Evolutionary conservation across 192 early-diverging fungal species (phyloP), one percentile per base, ranked within the genome.

Genomic region (Helicostylum pulchrum): DNA sequence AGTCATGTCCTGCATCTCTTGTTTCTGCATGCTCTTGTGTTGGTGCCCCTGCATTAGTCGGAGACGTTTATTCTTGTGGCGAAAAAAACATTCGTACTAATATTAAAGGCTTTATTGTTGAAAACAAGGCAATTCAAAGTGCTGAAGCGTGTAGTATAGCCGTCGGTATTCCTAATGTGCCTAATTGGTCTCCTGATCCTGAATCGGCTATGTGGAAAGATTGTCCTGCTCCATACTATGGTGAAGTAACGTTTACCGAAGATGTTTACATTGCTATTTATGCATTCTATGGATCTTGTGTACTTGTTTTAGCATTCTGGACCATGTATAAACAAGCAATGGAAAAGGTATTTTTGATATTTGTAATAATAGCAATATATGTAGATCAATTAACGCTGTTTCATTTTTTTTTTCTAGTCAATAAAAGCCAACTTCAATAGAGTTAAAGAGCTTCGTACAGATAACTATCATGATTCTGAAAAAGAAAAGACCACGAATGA

Each of bases 201-300:
- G 32, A 43, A n/a, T 30, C 23, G 20, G 45, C 45, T 3, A 64
- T 71, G 57, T 78, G 69, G 68, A 17, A 55, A 34, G 54, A 62
- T 3, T 78, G 77, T 52, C 74, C 77, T 30, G 30, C 54, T 15
- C 32, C 51, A 23, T 43, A 56, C 17, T 53, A 50, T 26, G 69
- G 65, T 14, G 12, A 34, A 9, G 42, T 71, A 23, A 65, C 62
- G 10, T 78, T 65, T 23, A 46, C 32, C 6, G 70, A 68, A 34
- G 66, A 70, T 21, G 62, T 76, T 21, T 78, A 66, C 53, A 31
- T 76, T 19, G 60, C 73, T 11, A 19, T 70, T 10, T 76, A 36
- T 44, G 61, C 55, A 0, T 69, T 66, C n/a, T 57, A 62, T 47
- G 66, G 50, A 19, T 53, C 39, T 26, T 65, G 49, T 17, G 34